phyloP scores from a whole-genome alignment of 2,329 filamentous ascomycete species.

The Aspergillaceae sp. region DNA sequence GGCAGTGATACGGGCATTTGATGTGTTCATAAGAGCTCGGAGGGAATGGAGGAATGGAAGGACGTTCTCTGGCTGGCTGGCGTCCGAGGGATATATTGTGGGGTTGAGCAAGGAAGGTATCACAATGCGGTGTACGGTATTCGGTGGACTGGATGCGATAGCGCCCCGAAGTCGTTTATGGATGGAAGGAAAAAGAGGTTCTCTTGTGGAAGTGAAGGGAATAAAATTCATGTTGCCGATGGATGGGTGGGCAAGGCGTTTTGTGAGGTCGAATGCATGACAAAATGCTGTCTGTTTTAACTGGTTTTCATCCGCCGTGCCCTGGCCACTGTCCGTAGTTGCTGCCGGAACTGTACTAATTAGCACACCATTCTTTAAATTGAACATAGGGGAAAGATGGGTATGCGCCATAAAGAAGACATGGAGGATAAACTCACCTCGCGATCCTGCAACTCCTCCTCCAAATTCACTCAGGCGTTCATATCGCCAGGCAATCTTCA shows the following conservation, averaged over 20 bases:
- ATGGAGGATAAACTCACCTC: conserved; percentile 46
- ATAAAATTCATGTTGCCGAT: conserved; percentile 47
- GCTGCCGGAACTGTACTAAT: conserved; percentile 20
- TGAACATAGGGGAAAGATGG: too few relatives aligned
- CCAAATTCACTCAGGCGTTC: conserved; percentile 69
- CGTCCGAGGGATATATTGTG: conserved; percentile 64
- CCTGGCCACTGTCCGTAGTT: conserved; percentile 35
- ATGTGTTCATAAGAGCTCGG: conserved; percentile 62
- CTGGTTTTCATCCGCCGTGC: conserved; percentile 18
- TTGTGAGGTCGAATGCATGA: conserved; percentile 64
- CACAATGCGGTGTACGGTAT: conserved; percentile 67
- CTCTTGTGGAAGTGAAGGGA: conserved; percentile 31
- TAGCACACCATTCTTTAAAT: conserved; percentile 4
- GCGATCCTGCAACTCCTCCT: conserved; percentile 43
- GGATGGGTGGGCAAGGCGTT: conserved; percentile 52
- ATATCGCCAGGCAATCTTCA: conserved; percentile 99
- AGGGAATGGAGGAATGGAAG: conserved; percentile 75
- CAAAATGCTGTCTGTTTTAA: conserved; percentile 48
- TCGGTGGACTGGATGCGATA: conserved; percentile 49
- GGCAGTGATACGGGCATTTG: conserved; percentile 57
- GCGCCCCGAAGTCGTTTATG: conserved; percentile 50
- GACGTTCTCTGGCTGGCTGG: conserved; percentile 62
- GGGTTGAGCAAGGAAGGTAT: conserved; percentile 82
- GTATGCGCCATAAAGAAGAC: too few relatives aligned
- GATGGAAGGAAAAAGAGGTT: conserved; percentile 56